These are phyloP conservation scores for Stagonosporopsis chrysanthemi DNA, from an alignment of 2,329 filamentous ascomycete genomes.

Conservation along the genomic window DNA sequence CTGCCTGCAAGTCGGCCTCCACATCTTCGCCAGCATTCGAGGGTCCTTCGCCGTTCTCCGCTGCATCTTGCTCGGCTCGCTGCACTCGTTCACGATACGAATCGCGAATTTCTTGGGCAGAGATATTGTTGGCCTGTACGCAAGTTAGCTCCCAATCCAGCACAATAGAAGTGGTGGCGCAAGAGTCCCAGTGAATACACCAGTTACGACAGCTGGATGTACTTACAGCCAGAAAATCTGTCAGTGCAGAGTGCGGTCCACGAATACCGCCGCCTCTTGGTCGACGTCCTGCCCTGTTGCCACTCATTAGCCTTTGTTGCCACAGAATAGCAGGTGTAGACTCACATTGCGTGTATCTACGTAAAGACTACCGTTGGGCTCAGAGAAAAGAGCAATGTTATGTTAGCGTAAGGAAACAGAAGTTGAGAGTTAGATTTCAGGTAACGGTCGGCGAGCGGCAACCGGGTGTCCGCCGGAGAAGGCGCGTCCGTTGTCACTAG, in stretches of 20 bases:
- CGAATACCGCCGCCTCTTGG: slow-evolving; percentile 57
- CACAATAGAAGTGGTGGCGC: neutral
- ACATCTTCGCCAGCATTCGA: slow-evolving; percentile 47
- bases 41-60: slow-evolving; percentile 47
- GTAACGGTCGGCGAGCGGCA: slow-evolving; percentile 15
- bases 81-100: slow-evolving; percentile 64
- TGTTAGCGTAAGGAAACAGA: neutral
- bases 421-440: slow-evolving; percentile 3
- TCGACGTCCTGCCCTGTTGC: slow-evolving; percentile 43
- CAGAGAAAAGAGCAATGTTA: neutral
- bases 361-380: neutral
- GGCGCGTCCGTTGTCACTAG: slow-evolving; percentile 25
- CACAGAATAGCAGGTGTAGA: neutral
- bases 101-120: slow-evolving; percentile 67
- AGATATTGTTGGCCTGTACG: slow-evolving; percentile 73
- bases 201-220: neutral
- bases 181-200: neutral
- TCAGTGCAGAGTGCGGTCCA: slow-evolving; percentile 71
- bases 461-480: slow-evolving; percentile 11
- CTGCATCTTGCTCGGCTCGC: slow-evolving; percentile 55
- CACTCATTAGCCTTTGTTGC: slow-evolving; percentile 28
- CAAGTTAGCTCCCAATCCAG: neutral
- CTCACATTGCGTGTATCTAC: slow-evolving; percentile 26
- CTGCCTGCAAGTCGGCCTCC: slow-evolving; percentile 44
- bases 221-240: slow-evolving; percentile 70